Base-by-base conservation (phyloP, 2,329 filamentous ascomycete species). In the Fusarium bulbicola region DNA sequence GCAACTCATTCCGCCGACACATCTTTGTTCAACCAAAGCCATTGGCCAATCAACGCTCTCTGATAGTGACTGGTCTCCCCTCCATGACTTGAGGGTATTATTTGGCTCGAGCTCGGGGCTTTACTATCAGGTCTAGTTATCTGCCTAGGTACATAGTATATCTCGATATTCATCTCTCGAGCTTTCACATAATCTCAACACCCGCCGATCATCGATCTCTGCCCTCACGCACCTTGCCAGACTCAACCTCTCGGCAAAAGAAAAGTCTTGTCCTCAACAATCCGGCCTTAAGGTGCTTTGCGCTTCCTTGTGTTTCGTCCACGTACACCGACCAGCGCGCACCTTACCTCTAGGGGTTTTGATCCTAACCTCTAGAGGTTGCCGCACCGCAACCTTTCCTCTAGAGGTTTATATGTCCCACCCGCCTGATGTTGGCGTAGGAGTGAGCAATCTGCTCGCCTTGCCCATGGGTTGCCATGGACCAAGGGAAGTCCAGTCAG, bases 1-100 rank as follows among this genome's bases (percentile, higher is more conserved):
- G 69, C 74, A 77, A 76, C 74, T 74, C 71, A 68, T 73, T 61
- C 63, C 61, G 63, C 63, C 63, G 65, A 72, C 72, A 72, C 66
- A 75, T 71, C 57, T 74, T 69, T 70, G 64, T 66, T 75, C 59
- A 67, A 57, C 61, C 46, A 43, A 61, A 66, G 65, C 74, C 74
- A 80, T 81, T 80, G 79, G 36, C 79, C 79, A 81, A 80, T 80
- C 77, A 80, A 57, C 69, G 59, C 43, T 53, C 64, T 54, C 71
- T 72, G 79, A 81, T 81, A 81, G 71, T 65, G 72, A 58, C 39
- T 57, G 59, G 66, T 40, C 61, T 66, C 64, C 60, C 70, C 63
- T 62, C 69, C 59, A 72, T 72, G 73, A 66, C 70, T 74, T 75
- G 63, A 69, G 59, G 65, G n/a, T 58, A 68, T 74, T 70, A 59